These are phyloP conservation scores for Nakaseomyces nivariensis DNA, from an alignment of 1,139 yeast genomes.

Conservation along the genomic window DNA sequence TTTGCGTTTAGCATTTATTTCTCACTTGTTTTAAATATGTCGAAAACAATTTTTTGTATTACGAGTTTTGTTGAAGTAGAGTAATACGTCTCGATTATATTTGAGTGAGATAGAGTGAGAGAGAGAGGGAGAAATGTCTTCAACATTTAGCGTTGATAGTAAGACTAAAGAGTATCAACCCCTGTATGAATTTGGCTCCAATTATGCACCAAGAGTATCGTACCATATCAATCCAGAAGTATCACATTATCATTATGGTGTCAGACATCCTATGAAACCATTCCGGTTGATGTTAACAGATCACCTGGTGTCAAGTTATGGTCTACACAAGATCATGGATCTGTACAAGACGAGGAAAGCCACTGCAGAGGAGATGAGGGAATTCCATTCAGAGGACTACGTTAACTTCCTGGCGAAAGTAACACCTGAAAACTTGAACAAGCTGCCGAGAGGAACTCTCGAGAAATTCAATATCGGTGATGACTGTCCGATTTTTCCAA, in stretches of 20 bases:
- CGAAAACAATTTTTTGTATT: too few species aligned
- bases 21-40: background rate
- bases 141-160: slow-evolving; percentile 38
- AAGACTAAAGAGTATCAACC: slow-evolving; percentile 54
- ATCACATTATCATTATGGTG: slow-evolving; percentile 78
- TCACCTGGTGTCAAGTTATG: slow-evolving; percentile 77
- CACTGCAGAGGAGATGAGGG: slow-evolving; percentile 62
- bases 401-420: slow-evolving; percentile 68
- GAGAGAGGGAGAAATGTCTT: background rate
- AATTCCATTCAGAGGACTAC: slow-evolving; percentile 85
- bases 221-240: slow-evolving; percentile 85
- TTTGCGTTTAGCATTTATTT: too few species aligned
- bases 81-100: too few species aligned
- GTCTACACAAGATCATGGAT: slow-evolving; percentile 84
- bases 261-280: slow-evolving; percentile 97
- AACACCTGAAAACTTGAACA: slow-evolving; percentile 68
- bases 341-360: slow-evolving; percentile 76
- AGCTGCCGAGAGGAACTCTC: slow-evolving; percentile 44
- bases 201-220: slow-evolving; percentile 52
- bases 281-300: slow-evolving; percentile 89
- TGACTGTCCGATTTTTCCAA: slow-evolving; percentile 96
- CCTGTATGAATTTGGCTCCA: slow-evolving; percentile 33
- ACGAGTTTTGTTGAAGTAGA: too few species aligned
- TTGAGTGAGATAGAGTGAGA: too few species aligned
- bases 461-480: slow-evolving; percentile 89